phyloP scores from a whole-genome alignment of 495 filamentous ascomycete species.

The Chaetomium fimeti region DNA sequence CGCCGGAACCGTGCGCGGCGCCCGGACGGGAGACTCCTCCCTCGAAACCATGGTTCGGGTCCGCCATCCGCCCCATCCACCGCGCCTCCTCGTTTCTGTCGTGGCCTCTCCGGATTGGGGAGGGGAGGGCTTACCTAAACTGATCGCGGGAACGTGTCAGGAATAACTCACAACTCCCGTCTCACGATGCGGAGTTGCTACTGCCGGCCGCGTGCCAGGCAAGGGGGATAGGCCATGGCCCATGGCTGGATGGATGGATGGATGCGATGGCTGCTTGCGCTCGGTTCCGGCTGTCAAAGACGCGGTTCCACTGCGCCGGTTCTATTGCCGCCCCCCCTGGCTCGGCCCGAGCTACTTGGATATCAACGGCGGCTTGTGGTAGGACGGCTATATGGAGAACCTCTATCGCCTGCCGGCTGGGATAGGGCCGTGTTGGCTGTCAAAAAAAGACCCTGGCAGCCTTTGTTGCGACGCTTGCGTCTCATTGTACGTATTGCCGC shows the following conservation, averaged over 20 bases:
- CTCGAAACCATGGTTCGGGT: conserved; percentile 15
- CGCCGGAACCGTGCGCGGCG: neutral
- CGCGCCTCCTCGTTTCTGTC: neutral
- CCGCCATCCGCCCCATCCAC: neutral
- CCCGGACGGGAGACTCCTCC: conserved; percentile 8
- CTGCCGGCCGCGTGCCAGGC: neutral
- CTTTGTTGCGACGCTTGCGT: neutral
- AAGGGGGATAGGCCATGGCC: too few relatives aligned
- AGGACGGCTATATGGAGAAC: neutral
- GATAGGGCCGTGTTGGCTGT: neutral
- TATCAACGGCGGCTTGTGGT: neutral
- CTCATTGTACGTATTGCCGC: neutral
- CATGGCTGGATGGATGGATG: too few relatives aligned
- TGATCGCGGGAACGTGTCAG: too few relatives aligned
- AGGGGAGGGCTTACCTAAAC: neutral
- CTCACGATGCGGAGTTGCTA: neutral
- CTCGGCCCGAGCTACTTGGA: neutral
- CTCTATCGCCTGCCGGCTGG: neutral
- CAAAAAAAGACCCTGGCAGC: conserved; percentile 1
- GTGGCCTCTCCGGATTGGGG: conserved; percentile 19
- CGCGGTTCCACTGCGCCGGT: conserved; percentile 3
- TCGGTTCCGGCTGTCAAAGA: neutral
- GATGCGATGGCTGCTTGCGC: too few relatives aligned
- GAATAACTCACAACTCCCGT: too few relatives aligned
- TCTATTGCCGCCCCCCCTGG: neutral